phyloP scores from a whole-genome alignment of 2,329 filamentous ascomycete species.

The Botryotinia narcissicola region DNA sequence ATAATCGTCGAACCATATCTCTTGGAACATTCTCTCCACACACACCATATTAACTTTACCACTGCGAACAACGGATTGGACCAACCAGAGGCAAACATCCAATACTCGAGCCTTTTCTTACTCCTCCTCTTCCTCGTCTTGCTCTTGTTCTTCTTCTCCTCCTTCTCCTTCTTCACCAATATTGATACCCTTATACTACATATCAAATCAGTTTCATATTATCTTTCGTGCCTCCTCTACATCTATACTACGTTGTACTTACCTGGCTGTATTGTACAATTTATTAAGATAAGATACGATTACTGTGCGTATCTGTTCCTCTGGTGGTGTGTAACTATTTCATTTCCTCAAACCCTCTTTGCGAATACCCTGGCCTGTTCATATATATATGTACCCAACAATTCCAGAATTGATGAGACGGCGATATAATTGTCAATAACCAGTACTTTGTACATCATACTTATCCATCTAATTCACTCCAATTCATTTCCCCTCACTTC shows the following conservation, averaged over 20 bases:
- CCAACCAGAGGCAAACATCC: not conserved
- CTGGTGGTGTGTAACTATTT: slow-evolving; percentile 3
- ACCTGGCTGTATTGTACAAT: not conserved
- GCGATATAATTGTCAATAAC: not conserved
- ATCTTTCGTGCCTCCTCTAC: not conserved
- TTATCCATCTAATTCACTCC: not conserved
- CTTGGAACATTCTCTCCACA: not conserved
- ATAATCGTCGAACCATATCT: not conserved
- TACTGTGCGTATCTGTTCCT: not conserved
- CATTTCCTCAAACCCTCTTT: not conserved
- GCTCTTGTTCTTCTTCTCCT: not conserved
- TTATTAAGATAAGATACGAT: not conserved
- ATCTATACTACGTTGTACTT: not conserved
- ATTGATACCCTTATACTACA: not conserved
- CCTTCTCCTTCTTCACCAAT: not conserved
- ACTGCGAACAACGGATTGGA: not conserved
- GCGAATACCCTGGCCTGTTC: not conserved
- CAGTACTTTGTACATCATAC: not conserved
- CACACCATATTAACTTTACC: not conserved
- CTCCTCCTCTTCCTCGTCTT: not conserved
- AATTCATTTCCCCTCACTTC: not conserved
- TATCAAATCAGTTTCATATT: too few species aligned
- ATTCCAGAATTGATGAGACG: slow-evolving; percentile 1
- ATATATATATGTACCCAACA: not conserved
- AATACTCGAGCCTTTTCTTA: not conserved